Evolutionary conservation across 1,284 basidiomycete species (phyloP).

Genomic region (Lignosus rhinocerotis): DNA sequence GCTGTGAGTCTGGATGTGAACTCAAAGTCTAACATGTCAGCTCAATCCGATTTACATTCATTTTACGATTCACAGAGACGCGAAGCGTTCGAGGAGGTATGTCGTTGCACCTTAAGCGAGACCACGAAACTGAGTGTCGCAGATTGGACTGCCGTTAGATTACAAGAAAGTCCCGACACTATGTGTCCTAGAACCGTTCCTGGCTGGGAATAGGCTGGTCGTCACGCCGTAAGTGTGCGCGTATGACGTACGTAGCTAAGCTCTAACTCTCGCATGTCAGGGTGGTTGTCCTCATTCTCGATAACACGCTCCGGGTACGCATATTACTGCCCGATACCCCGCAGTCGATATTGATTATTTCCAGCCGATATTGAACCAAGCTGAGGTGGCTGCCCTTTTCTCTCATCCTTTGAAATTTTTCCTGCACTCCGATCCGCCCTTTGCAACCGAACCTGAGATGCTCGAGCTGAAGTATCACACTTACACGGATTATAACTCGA

Average conservation of each 20-base stretch:
- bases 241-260: background rate
- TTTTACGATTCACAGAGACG: slow-evolving; percentile 51
- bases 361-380: slow-evolving; percentile 76
- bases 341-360: slow-evolving; percentile 7
- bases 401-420: slow-evolving; percentile 80
- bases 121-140: slow-evolving; percentile 5
- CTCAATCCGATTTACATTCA: background rate
- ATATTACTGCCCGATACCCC: background rate
- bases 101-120: background rate
- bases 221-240: slow-evolving; percentile 71
- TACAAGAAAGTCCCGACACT: slow-evolving; percentile 67
- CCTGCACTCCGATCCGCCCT: slow-evolving; percentile 63
- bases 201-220: slow-evolving; percentile 69
- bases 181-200: slow-evolving; percentile 74
- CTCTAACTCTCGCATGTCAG: slow-evolving; percentile 37
- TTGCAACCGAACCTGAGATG: slow-evolving; percentile 54
- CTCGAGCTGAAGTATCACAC: slow-evolving; percentile 68
- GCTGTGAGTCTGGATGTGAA: slow-evolving; percentile 56
- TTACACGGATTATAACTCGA: slow-evolving; percentile 54
- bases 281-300: slow-evolving; percentile 79
- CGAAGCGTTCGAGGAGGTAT: slow-evolving; percentile 73
- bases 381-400: slow-evolving; percentile 79
- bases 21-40: background rate
- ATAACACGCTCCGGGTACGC: slow-evolving; percentile 63
- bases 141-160: slow-evolving; percentile 83